Base-by-base conservation (phyloP, 768 basidiomycete genomes). In the Suillus decipiens region DNA sequence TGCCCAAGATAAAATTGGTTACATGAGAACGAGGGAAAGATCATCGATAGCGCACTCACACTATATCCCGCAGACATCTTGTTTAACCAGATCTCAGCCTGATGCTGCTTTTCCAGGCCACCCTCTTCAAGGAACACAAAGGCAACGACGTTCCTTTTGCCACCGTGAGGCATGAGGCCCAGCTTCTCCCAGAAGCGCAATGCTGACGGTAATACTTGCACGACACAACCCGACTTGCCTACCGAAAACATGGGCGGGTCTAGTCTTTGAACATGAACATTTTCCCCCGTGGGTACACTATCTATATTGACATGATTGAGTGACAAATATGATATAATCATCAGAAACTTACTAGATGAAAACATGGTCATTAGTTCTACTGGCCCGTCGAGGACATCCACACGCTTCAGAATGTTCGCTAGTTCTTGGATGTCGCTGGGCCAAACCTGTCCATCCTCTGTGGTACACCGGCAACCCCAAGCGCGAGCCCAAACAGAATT, bases 161-260 rank as follows among this genome's bases (percentile, higher is more conserved):
- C 93, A 41, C 82, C 82, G 54, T 83, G 81, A 0, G 93, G 93
- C 17, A 81, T 79, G 50, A 95, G 71, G 0, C 90, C 92, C 14
- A 94, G 80, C 72, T 93, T 95, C 67, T 91, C 89, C 93, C 93
- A 95, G 72, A 94, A 95, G 2, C 88, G 82, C 28, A 95, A 70
- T 0, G 92, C 89, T 5, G 90, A 75, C 2, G 92, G 88, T 15
- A 85, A 73, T 19, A 92, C 73, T 47, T 92, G 86, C n/a, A 95
- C 78, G 33, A 92, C 74, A 4, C 85, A 81, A 42, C 88, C 87
- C 2, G 84, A 84, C 69, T 91, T 92, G 3, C 84, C 87, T 34
- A 91, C 80, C 0, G 87, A 79, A 12, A 95, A 71, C 77, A 84
- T 79, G 0, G 91, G 90, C 1, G 82, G 71, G 9, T 85, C 80